These are phyloP conservation scores for Paraphoma chrysanthemicola DNA, from an alignment of 2,329 filamentous ascomycete genomes.

Conservation along the genomic window DNA sequence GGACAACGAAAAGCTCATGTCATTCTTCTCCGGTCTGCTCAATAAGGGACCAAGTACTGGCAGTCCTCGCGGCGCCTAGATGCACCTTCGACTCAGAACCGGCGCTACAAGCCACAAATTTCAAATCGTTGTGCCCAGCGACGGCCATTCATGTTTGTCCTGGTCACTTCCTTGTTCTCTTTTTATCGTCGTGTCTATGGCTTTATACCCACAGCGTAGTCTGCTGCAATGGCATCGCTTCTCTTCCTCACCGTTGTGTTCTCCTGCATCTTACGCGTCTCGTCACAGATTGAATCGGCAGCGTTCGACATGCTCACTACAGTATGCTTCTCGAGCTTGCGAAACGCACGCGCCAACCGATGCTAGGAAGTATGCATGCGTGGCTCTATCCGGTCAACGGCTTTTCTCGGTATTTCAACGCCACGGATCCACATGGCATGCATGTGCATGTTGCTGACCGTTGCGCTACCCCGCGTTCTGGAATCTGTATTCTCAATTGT, in stretches of 20 bases:
- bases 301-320: no score
- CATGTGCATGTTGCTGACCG: not conserved
- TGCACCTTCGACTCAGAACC: not conserved
- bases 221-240: conserved; percentile 3
- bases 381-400: not conserved
- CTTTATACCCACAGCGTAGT: conserved; percentile 15
- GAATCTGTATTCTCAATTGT: not conserved
- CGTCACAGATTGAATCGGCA: no score
- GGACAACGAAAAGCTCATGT: conserved; percentile 49
- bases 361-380: not conserved
- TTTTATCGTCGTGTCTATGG: conserved; percentile 2
- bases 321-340: no score
- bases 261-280: not conserved
- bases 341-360: no score
- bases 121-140: not conserved
- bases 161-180: not conserved
- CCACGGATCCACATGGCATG: not conserved
- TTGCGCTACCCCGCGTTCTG: not conserved
- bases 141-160: no score
- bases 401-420: not conserved
- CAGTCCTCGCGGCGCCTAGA: conserved; percentile 30
- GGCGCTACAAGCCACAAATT: not conserved
- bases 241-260: not conserved
- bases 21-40: conserved; percentile 49
- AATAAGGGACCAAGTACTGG: conserved; percentile 36